These are phyloP conservation scores for Stentor roeselii DNA, from an alignment of 73 alveolate genomes.

Conservation along the genomic window DNA sequence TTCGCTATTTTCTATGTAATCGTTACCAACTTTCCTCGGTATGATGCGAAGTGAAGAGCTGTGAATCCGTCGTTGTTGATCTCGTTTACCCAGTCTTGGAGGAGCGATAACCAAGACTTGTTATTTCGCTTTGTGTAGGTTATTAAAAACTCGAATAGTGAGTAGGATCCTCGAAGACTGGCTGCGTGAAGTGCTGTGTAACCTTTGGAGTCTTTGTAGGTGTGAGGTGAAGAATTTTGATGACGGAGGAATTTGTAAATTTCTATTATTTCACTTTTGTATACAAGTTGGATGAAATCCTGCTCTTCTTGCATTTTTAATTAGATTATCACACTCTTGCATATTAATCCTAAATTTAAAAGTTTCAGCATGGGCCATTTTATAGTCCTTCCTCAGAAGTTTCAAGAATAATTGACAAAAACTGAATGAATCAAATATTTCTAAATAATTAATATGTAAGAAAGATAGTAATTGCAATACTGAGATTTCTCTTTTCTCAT, in stretches of 20 bases:
- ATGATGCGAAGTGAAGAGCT: constrained; percentile 89
- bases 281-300: neutral
- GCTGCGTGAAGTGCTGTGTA: constrained; percentile 67
- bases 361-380: no score
- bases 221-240: neutral
- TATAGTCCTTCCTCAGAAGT: no score
- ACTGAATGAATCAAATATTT: no score
- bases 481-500: no score
- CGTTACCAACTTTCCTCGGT: constrained; percentile 87
- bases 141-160: constrained; percentile 9
- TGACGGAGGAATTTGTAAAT: neutral
- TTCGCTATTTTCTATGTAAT: constrained; percentile 51
- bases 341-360: no score
- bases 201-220: constrained; percentile 36
- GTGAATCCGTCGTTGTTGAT: constrained; percentile 65
- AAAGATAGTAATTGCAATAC: no score
- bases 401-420: no score
- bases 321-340: no score
- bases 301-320: neutral
- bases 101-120: neutral
- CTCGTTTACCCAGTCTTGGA: constrained; percentile 17
- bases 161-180: constrained; percentile 29
- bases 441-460: no score
- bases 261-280: constrained; percentile 7
- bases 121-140: neutral